Conservation (phyloP, 2,329 filamentous ascomycete genomes). For the Zymoseptoria pseudotritici region DNA sequence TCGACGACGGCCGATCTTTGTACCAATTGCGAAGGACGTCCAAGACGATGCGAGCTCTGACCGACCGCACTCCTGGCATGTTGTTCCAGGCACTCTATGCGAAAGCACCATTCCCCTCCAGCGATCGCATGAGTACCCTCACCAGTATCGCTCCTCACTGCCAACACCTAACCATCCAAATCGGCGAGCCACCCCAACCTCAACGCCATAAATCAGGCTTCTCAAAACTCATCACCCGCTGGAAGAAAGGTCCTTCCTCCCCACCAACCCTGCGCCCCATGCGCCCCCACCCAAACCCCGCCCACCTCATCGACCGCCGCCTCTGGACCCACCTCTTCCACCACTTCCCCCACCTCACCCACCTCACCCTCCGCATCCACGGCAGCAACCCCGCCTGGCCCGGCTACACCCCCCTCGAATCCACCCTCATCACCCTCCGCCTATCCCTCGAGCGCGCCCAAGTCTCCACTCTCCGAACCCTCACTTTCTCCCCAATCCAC, state of each 20-base stretch:
- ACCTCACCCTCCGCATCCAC: constrained; percentile 19
- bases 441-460: constrained; percentile 20
- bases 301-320: background rate
- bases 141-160: constrained; percentile 11
- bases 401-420: constrained; percentile 22
- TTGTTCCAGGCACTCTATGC: constrained; percentile 14
- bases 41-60: constrained; percentile 6
- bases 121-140: background rate
- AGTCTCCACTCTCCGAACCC: constrained; percentile 13
- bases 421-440: constrained; percentile 21
- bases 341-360: constrained; percentile 11
- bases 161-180: constrained; percentile 15
- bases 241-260: background rate
- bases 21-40: constrained; percentile 14
- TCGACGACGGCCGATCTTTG: constrained; percentile 11
- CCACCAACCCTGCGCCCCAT: background rate
- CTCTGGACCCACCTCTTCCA: constrained; percentile 19
- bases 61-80: constrained; percentile 9
- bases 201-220: background rate
- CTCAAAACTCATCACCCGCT: background rate
- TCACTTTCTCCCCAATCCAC: constrained; percentile 23
- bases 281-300: background rate
- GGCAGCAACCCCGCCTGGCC: constrained; percentile 26
- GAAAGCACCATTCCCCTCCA: constrained; percentile 5
- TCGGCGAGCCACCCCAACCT: constrained; percentile 1